Conservation (phyloP, 108 stramenopile species). For the Cylindrotheca fusiformis region DNA sequence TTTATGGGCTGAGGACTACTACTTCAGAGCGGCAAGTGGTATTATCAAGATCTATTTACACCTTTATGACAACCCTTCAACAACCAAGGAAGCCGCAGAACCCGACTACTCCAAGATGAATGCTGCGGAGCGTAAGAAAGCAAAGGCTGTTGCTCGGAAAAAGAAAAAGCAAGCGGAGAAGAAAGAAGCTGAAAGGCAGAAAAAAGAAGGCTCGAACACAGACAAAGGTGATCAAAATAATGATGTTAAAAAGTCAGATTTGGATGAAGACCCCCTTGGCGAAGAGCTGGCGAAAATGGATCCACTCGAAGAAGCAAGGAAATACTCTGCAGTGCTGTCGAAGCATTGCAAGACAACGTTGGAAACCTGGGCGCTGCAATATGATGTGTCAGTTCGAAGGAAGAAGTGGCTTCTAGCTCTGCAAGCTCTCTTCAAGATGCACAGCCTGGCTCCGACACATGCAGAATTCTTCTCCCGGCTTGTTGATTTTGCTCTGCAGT, state of each 20-base stretch:
- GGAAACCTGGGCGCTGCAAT: conserved; percentile 82
- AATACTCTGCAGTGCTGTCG: conserved; percentile 71
- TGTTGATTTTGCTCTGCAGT: conserved; percentile 60
- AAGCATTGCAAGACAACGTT: conserved; percentile 67
- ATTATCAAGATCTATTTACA: conserved; percentile 74
- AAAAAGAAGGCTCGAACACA: conserved; percentile 27
- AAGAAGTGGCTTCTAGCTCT: conserved; percentile 88
- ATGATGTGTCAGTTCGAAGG: conserved; percentile 89
- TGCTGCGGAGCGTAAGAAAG: conserved; percentile 81
- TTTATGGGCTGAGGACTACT: conserved; percentile 79
- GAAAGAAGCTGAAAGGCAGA: conserved; percentile 46
- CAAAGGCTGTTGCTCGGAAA: conserved; percentile 79
- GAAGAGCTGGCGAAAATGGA: conserved; percentile 74
- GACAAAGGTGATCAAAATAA: conserved; percentile 48
- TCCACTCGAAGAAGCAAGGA: conserved; percentile 79
- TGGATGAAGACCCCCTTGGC: conserved; percentile 90
- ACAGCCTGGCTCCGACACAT: conserved; percentile 35
- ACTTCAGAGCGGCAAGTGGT: conserved; percentile 75
- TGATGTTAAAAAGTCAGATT: conserved; percentile 52
- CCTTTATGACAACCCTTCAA: conserved; percentile 64
- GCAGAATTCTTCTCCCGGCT: conserved; percentile 56
- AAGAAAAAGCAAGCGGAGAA: conserved; percentile 72
- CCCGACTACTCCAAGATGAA: conserved; percentile 86
- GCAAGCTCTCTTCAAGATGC: conserved; percentile 70
- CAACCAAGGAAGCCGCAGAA: conserved; percentile 47